A percentile compares a stretch with the other conserved stretches of the same genome.
Conservation (phyloP, 2,329 filamentous ascomycete species). For the Canariomyces notabilis region DNA sequence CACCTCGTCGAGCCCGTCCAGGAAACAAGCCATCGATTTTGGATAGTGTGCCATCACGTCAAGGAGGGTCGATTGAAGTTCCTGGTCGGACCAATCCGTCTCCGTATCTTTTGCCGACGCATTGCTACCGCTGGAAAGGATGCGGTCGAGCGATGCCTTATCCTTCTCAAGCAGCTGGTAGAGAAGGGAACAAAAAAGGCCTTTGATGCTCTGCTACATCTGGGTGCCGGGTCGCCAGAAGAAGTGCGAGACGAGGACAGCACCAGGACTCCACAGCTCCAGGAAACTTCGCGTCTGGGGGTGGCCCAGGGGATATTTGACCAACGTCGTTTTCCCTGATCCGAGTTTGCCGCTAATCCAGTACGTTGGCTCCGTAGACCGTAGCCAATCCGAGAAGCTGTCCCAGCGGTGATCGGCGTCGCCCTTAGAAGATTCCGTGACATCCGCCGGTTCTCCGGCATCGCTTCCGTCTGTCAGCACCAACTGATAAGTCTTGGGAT, state of each 20-base stretch:
- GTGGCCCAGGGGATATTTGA: neutral
- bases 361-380: neutral
- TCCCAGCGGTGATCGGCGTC: too few relatives aligned
- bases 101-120: too few relatives aligned
- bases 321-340: conserved; percentile 1
- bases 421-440: too few relatives aligned
- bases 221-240: conserved; percentile 1
- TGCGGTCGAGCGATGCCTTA: neutral
- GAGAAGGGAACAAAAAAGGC: neutral
- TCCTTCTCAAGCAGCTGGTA: neutral
- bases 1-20: too few relatives aligned
- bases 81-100: too few relatives aligned
- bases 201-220: neutral
- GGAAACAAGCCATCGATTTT: too few relatives aligned
- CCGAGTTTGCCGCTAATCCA: conserved; percentile 4
- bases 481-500: too few relatives aligned
- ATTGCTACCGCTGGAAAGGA: too few relatives aligned
- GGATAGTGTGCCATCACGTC: too few relatives aligned
- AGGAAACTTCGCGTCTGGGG: neutral
- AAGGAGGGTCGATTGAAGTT: too few relatives aligned
- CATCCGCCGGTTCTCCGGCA: too few relatives aligned
- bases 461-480: too few relatives aligned
- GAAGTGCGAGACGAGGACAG: conserved; percentile 2
- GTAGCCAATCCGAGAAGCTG: neutral
- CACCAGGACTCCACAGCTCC: neutral